A percentile compares a stretch with the other conserved stretches of the same genome.
Conservation (phyloP, 2,329 filamentous ascomycete species). For the Podosphaera xanthii region DNA sequence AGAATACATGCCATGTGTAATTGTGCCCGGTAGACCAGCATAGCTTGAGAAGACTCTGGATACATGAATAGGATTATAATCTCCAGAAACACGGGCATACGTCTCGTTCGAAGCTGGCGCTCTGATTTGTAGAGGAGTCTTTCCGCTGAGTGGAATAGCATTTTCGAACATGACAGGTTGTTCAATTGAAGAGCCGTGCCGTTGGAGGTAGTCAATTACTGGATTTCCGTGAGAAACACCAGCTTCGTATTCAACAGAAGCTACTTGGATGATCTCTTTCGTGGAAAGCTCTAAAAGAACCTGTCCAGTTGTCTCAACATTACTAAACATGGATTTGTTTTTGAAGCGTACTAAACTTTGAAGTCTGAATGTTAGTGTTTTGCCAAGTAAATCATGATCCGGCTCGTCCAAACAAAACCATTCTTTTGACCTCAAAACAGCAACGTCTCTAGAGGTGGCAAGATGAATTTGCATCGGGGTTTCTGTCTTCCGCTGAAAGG, state of each 20-base stretch:
- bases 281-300: slow-evolving; percentile 85
- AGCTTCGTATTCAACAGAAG: slow-evolving; percentile 88
- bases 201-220: slow-evolving; percentile 84
- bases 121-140: slow-evolving; percentile 67
- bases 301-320: slow-evolving; percentile 75
- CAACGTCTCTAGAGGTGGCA: slow-evolving; percentile 70
- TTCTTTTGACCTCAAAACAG: slow-evolving; percentile 84
- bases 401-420: slow-evolving; percentile 82
- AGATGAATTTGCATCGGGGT: slow-evolving; percentile 87
- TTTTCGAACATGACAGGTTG: slow-evolving; percentile 96
- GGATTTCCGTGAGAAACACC: slow-evolving; percentile 86
- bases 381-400: slow-evolving; percentile 69
- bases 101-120: slow-evolving; percentile 93
- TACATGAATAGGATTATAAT: slow-evolving; percentile 98
- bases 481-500: slow-evolving; percentile 93
- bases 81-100: slow-evolving; percentile 89
- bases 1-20: slow-evolving; percentile 98
- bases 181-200: slow-evolving; percentile 77
- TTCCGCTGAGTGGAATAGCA: slow-evolving; percentile 82
- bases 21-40: slow-evolving; percentile 84
- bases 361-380: slow-evolving; percentile 89
- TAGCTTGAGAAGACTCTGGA: slow-evolving; percentile 92
- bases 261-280: slow-evolving; percentile 93
- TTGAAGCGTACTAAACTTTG: slow-evolving; percentile 84
- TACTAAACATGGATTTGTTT: slow-evolving; percentile 80